Evolutionary conservation across 495 filamentous ascomycete species (phyloP).

Genomic region (Lophiostoma macrostomum): DNA sequence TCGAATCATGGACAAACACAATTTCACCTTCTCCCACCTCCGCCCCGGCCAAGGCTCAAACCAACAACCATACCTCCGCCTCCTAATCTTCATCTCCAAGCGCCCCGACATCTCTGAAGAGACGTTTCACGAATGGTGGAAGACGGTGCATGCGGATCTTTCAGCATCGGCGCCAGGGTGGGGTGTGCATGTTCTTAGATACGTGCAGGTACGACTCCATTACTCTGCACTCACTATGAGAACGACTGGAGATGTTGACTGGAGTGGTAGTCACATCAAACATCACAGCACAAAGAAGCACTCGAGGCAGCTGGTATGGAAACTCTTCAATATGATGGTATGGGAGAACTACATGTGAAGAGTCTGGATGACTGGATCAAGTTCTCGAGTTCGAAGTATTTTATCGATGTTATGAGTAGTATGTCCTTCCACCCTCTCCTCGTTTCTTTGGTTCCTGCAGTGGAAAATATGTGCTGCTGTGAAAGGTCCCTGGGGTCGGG

Average conservation of each 20-base stretch:
- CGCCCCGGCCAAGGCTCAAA: conserved; percentile 1
- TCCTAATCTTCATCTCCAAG: background rate
- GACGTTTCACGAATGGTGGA: background rate
- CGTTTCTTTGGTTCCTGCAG: background rate
- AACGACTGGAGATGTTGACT: too few species aligned
- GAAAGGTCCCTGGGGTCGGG: too few species aligned
- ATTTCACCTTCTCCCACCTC: background rate
- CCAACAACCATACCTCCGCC: background rate
- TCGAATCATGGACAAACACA: background rate
- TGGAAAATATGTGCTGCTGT: too few species aligned
- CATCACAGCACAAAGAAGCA: too few species aligned
- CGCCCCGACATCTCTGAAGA: conserved; percentile 2
- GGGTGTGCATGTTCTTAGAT: too few species aligned
- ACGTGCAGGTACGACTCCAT: too few species aligned
- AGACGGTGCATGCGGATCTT: background rate
- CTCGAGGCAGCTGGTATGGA: too few species aligned
- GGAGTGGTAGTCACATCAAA: too few species aligned
- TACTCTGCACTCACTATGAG: too few species aligned
- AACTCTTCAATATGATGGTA: background rate
- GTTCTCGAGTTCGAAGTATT: too few species aligned
- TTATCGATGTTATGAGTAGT: too few species aligned
- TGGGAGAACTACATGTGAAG: background rate
- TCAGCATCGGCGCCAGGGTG: background rate
- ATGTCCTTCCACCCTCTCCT: background rate
- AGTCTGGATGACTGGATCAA: background rate